These are phyloP conservation scores for Solanum phureja DNA, from an alignment of 257 asterid genomes.

Conservation along the genomic window DNA sequence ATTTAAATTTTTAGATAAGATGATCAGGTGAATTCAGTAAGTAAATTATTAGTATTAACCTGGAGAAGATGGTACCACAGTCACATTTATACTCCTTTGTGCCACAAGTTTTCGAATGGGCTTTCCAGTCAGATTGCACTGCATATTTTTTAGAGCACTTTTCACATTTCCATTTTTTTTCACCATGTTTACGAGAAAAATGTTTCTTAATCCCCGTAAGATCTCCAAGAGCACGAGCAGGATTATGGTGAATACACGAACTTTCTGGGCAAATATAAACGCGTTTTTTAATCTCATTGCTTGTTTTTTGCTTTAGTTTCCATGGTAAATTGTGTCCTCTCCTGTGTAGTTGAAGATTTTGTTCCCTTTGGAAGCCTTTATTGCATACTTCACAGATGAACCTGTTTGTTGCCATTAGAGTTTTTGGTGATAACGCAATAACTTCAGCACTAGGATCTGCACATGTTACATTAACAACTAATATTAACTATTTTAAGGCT, in stretches of 20 bases:
- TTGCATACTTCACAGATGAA: conserved; percentile 3
- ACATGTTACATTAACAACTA: no score
- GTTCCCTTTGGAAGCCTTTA: conserved; percentile 8
- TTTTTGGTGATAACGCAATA: conserved; percentile 1
- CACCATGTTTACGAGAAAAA: conserved; percentile 6
- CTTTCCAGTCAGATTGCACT: conserved; percentile 11
- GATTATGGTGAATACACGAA: conserved; percentile 1
- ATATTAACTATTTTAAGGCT: no score
- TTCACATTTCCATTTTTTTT: conserved; percentile 14
- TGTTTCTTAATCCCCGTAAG: conserved; percentile 9
- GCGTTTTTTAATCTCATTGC: background rate
- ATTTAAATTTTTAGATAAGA: no score
- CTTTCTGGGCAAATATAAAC: conserved; percentile 6
- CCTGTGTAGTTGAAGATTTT: conserved; percentile 5
- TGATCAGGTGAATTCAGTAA: no score
- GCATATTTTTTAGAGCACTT: no score
- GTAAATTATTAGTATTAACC: background rate
- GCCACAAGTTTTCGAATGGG: conserved; percentile 5
- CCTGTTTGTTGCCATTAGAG: conserved; percentile 7
- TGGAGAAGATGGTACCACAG: conserved; percentile 8
- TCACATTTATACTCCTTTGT: conserved; percentile 1
- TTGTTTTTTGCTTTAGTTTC: conserved; percentile 4
- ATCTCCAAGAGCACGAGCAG: conserved; percentile 3
- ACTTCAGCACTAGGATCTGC: conserved; percentile 9
- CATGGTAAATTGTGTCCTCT: conserved; percentile 8